Base-by-base conservation (phyloP, 495 filamentous ascomycete genomes). In the Aspergillus incahuasiensis region DNA sequence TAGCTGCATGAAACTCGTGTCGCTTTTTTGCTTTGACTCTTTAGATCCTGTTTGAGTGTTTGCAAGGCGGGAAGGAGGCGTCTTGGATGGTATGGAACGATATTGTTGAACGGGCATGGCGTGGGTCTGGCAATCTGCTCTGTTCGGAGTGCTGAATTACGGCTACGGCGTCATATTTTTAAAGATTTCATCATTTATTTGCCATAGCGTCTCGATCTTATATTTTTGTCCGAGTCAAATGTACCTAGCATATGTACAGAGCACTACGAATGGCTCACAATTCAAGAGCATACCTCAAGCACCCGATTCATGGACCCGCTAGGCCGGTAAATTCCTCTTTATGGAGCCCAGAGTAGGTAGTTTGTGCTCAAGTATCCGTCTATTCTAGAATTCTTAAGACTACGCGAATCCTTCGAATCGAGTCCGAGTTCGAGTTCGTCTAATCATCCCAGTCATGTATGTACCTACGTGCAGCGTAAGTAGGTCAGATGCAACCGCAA, bases 151-250 rank as follows among this genome's bases (percentile, higher is more conserved):
- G 13, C 34, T 38, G 34, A 38, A 7, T 6, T 38, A 38, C 41
- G 16, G 42, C n/a, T n/a, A n/a, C n/a, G n/a, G n/a, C n/a, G n/a
- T n/a, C n/a, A n/a, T 8, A 28, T 28, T 3, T 28, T 4, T 28
- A 4, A 28, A 28, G 25, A 28, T 28, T 28, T 28, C 8, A 4
- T 28, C 8, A 8, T 28, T 4, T 28, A 8, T 28, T 28, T 28
- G 8, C 25, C 8, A 48, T 57, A 57, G 55, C 55, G 48, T 57
- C 39, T 46, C 34, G 16, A 21, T 28, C 15, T 42, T 32, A n/a
- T 49, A 22, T 56, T 32, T 40, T 38, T 28, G 18, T 40, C 9
- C 6, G 13, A 35, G 38, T 40, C 34, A 35, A 35, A 35, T 35
- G 34, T 35, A 28, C 25, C n/a, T 28, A 28, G 3, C 25, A 28